Evolutionary conservation across 2,329 filamentous ascomycete species (phyloP), one percentile per base, ranked within the genome.

Genomic region (Neofusicoccum umdonicola): DNA sequence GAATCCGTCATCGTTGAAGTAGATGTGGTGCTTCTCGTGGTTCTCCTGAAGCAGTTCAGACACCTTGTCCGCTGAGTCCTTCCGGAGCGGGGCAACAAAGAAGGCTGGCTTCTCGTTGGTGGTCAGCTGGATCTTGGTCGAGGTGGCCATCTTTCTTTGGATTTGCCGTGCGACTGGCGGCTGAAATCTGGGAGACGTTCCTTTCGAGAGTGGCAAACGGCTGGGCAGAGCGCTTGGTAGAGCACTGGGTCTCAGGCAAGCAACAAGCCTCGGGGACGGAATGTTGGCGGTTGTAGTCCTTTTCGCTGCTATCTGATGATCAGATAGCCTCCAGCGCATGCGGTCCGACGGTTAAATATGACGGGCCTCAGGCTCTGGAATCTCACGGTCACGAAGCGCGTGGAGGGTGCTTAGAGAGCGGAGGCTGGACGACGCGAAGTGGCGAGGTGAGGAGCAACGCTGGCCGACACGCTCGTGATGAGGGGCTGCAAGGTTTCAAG

Each of bases 21-120:
- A 96, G 65, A 93, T 89, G 72, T 96, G 90, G 70, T 93, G 84
- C 80, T 78, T 87, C 34, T 84, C 85, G 68, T 95, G 84, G 71
- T 97, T 93, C 65, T 88, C 80, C 73, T 96, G 91, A 17, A 97
- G 79, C 3, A 96, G 77, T 67, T 90, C 81, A 3, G 87, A 89
- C 0, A 85, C 83, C 66, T 81, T 88, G 44, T 80, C 78, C 0
- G 92, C 90, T 0, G 88, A 83, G 39, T 87, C 86, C 2, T 84
- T 77, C 2, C 80, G 84, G 45, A 82, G 77, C 77, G 67, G 79
- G 66, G 73, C 72, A 2, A 79, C 72, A 66, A 77, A 80, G 69
- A 81, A 85, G 19, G 82, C 75, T 0, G 83, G 83, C 12, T 78
- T 67, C 63, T 83, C 76, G 31, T 39, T 41, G 17, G 34, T 15